A percentile compares a stretch with the other conserved stretches of the same genome.
Evolutionary conservation across 768 basidiomycete species (phyloP).

Genomic region (Butyriboletus loyo): DNA sequence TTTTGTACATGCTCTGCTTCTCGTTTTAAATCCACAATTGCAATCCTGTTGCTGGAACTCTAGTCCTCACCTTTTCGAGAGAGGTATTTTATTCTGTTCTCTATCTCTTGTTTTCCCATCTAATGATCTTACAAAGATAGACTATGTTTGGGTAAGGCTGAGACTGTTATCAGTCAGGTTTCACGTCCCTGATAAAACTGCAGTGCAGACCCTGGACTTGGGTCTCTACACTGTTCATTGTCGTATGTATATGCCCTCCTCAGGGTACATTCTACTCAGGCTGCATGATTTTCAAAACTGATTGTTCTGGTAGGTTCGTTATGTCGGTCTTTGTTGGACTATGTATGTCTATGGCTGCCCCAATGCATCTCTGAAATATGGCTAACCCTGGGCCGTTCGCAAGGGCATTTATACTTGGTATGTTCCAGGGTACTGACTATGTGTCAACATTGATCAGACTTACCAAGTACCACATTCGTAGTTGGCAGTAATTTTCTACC

Average conservation of each 20-base stretch:
- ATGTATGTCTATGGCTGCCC: constrained; percentile 4
- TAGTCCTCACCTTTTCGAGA: constrained; percentile 15
- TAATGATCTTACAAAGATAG: background rate
- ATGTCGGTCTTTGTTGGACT: constrained; percentile 7
- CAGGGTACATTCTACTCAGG: too few species aligned
- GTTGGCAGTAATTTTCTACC: constrained; percentile 6
- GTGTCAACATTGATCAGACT: background rate
- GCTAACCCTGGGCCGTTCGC: background rate
- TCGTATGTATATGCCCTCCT: constrained; percentile 8
- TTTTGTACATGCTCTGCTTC: background rate
- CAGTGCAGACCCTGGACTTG: constrained; percentile 11
- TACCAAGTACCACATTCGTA: background rate
- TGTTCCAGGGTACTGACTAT: background rate
- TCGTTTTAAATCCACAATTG: background rate
- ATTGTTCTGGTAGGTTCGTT: constrained; percentile 9
- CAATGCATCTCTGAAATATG: background rate
- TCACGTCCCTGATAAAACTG: background rate
- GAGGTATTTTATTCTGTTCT: constrained; percentile 6
- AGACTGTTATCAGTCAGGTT: background rate
- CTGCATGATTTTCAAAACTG: background rate
- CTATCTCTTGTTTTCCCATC: background rate
- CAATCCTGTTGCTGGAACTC: background rate
- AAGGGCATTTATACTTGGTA: constrained; percentile 3
- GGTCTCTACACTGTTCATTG: constrained; percentile 14
- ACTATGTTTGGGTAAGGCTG: constrained; percentile 12